A percentile compares a stretch with the other conserved stretches of the same genome.
These are phyloP conservation scores for Zychaea mexicana DNA, from an alignment of 371 early-diverging fungal genomes.

Conservation along the genomic window DNA sequence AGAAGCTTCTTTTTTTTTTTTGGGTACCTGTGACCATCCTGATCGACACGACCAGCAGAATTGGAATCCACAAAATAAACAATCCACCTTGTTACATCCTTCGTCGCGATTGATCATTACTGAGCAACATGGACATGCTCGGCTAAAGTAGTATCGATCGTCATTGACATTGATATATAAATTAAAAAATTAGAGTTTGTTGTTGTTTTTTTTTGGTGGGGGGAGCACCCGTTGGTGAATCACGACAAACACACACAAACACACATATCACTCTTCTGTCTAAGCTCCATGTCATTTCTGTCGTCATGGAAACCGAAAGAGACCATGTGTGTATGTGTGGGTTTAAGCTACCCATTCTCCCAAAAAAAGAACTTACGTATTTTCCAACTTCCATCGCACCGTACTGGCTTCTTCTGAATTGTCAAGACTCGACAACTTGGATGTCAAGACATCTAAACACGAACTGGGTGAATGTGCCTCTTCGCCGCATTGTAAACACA, in stretches of 20 bases:
- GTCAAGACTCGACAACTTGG: constrained; percentile 18
- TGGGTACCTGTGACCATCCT: constrained; percentile 46
- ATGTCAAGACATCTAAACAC: constrained; percentile 55
- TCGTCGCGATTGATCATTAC: constrained; percentile 79
- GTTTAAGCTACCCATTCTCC: no score
- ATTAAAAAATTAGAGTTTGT: no score
- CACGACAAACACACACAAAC: no score
- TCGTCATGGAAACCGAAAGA: no score
- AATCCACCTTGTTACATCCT: constrained; percentile 82
- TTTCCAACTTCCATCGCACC: constrained; percentile 50
- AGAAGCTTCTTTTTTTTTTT: no score
- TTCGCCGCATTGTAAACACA: constrained; percentile 66
- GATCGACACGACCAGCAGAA: constrained; percentile 70
- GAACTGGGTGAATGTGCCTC: constrained; percentile 45
- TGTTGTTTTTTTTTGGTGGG: no score
- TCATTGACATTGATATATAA: no score
- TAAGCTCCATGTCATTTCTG: no score
- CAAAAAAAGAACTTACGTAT: constrained; percentile 18
- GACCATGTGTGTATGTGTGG: no score
- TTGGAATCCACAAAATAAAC: constrained; percentile 69
- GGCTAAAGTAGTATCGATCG: constrained; percentile 37
- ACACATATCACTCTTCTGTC: no score
- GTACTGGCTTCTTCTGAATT: constrained; percentile 30
- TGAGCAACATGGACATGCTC: constrained; percentile 72
- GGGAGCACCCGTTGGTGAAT: no score